Conservation (phyloP, 163 green algal genomes). For the Scenedesmus sp. region DNA sequence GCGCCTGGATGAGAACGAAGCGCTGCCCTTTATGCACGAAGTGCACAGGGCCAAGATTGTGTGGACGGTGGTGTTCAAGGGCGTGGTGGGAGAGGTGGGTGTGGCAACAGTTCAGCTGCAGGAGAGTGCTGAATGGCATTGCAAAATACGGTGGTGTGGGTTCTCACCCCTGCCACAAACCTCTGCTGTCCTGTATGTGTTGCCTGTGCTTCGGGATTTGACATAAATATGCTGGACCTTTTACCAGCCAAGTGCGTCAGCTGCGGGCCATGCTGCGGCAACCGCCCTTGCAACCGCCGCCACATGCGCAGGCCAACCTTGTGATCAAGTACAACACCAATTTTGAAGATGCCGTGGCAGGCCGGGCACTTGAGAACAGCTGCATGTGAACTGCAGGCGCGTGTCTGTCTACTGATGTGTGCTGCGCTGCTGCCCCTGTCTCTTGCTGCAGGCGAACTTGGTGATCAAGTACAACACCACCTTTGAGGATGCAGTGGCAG, state of each 20-base stretch:
- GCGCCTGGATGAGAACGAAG: slow-evolving; percentile 31
- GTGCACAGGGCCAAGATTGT: slow-evolving; percentile 50
- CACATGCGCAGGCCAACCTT: slow-evolving; percentile 38
- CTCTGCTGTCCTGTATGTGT: neutral
- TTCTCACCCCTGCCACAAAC: too few species aligned
- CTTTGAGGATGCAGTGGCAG: slow-evolving; percentile 49
- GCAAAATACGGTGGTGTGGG: neutral
- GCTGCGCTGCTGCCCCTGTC: neutral
- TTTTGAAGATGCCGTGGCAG: slow-evolving; percentile 43
- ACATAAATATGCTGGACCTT: too few species aligned
- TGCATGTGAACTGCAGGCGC: too few species aligned
- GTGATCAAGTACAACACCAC: slow-evolving; percentile 58
- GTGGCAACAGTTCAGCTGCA: neutral
- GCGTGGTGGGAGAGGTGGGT: slow-evolving; percentile 50
- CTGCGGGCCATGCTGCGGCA: too few species aligned
- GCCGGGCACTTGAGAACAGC: slow-evolving; percentile 3
- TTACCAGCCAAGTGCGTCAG: too few species aligned
- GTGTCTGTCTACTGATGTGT: neutral
- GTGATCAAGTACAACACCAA: slow-evolving; percentile 53
- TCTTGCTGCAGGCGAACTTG: slow-evolving; percentile 46
- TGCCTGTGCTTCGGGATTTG: neutral
- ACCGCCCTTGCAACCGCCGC: too few species aligned
- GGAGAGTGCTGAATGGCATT: neutral
- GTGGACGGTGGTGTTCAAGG: slow-evolving; percentile 49
- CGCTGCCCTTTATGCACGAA: slow-evolving; percentile 42